Base-by-base conservation (phyloP, 163 green algal genomes). In the Coccomyxa subellipsoidea region DNA sequence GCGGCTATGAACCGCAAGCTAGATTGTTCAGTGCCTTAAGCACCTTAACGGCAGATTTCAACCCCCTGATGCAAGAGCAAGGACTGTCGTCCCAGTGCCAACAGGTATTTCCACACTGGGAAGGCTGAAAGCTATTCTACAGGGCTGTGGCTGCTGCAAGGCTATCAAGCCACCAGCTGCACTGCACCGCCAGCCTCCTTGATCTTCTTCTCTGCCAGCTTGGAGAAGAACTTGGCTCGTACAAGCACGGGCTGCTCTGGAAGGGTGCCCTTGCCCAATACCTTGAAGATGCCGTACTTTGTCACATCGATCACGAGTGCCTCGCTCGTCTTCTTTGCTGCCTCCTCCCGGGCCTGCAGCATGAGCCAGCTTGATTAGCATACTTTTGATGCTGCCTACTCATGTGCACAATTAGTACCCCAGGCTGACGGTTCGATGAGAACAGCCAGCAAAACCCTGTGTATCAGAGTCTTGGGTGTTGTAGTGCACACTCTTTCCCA, bases 191-290 rank as follows among this genome's bases (percentile, higher is more conserved):
- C 94, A 36, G 91, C 96, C 81, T 94, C 96, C 91, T 98, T 98
- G 90, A 99, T 99, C 92, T 98, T 99, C 87, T 94, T 92, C 95
- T 99, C 95, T 76, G 97, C 97, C 83, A 98, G 90, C 90, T 98
- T 98, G 86, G 87, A 95, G 85, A 99, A 93, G 87, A 99, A 98
- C 93, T 98, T 98, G 88, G 95, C 94, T 87, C 95, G 96, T 37
- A 99, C 95, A 27, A 99, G 90, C 80, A 99, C 85, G 21, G 97
- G 96, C 93, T 98, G 95, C 80, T 91, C 66, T 29, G 96, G 96
- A 82, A 99, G 91, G 84, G 96, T 85, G 39, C 96, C 96, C 93
- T 99, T 99, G 87, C 96, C 97, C 80, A 99, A 87, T 81, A 93
- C 92, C 91, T 97, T 97, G 88, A 90, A 93, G 81, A 93, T 89